Base-by-base conservation (phyloP, 2,329 filamentous ascomycete genomes). In the Tolypocladium tropicale region DNA sequence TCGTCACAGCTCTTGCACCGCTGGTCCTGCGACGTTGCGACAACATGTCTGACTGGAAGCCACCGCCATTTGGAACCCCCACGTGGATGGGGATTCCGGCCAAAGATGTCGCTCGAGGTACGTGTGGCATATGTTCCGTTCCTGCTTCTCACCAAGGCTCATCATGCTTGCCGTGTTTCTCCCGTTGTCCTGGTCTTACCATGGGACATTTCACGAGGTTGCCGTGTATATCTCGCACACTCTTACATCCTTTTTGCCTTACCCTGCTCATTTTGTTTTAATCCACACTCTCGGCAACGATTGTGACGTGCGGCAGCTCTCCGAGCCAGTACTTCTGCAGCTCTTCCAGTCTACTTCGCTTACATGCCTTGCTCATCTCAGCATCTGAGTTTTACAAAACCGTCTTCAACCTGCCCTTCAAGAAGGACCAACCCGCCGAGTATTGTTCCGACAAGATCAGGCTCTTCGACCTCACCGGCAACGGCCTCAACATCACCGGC, bases 401-500 rank as follows among this genome's bases (percentile, higher is more conserved):
- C 1, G 64, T 68, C 43, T 68, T 68, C 58, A 62, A 65, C 37
- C 62, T 67, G 11, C 56, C 57, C 6, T 67, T 62, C 52, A 65
- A 63, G 25, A 9, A 12, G 21, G 10, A 56, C 2, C 50, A 37
- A 21, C 55, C 57, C 1, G 61, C 59, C 9, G 51, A 55, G 23
- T 52, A 37, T 6, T n/a, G 60, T 6, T 53, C 58, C 32, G 58
- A 62, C 5, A 52, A 60, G 33, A 55, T 64, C 25, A 53, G 55
- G n/a, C 62, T 61, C 56, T 67, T 69, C 33, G 67, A 70, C 57
- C 64, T 70, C 54, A 65, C 57, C 56, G 65, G 65, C 2, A 37
- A 53, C 23, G 64, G 61, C 30, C 56, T 69, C 18, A 61, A 57
- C 53, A 56, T 70, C 34, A 57, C 62, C 1, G 67, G 67, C 10